phyloP scores from a whole-genome alignment of 306 rosid genomes.

The Lupinus albus region DNA sequence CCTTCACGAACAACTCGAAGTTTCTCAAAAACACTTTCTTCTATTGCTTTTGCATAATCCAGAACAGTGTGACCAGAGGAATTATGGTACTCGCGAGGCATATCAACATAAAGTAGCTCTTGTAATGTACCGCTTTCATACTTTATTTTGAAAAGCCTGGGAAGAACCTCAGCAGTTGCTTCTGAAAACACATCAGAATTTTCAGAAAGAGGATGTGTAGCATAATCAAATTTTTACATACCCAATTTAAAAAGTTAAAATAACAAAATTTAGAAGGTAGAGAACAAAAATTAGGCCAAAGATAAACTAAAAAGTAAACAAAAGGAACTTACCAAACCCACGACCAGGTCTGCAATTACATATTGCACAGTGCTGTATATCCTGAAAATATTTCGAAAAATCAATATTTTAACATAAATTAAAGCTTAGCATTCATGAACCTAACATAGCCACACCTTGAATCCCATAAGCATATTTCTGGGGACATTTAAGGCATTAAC shows the following conservation, averaged over 20 bases:
- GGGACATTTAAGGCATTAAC: conserved; percentile 7
- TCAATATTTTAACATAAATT: conserved; percentile 19
- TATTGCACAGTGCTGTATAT: conserved; percentile 89
- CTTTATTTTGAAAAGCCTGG: conserved; percentile 94
- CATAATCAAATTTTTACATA: conserved; percentile 18
- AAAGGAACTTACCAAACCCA: conserved; percentile 75
- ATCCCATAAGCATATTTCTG: conserved; percentile 4
- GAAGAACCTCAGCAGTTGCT: conserved; percentile 95
- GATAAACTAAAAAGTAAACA: conserved; percentile 16
- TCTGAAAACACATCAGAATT: conserved; percentile 57
- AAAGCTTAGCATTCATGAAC: conserved; percentile 23
- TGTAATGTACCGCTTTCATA: conserved; percentile 96
- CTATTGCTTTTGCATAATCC: conserved; percentile 88
- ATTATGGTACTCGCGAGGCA: conserved; percentile 91
- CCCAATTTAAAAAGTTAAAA: neutral
- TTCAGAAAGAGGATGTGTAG: conserved; percentile 37
- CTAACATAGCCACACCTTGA: conserved; percentile 11
- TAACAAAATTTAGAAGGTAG: neutral
- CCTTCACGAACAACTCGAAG: conserved; percentile 99
- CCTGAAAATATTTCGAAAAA: conserved; percentile 60
- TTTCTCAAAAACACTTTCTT: conserved; percentile 96
- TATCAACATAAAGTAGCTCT: conserved; percentile 91
- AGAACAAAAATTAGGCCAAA: conserved; percentile 14
- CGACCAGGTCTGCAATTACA: conserved; percentile 96
- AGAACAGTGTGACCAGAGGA: conserved; percentile 93